phyloP scores from a whole-genome alignment of 1,284 basidiomycete species.

The Salmacisia buchloeana region DNA sequence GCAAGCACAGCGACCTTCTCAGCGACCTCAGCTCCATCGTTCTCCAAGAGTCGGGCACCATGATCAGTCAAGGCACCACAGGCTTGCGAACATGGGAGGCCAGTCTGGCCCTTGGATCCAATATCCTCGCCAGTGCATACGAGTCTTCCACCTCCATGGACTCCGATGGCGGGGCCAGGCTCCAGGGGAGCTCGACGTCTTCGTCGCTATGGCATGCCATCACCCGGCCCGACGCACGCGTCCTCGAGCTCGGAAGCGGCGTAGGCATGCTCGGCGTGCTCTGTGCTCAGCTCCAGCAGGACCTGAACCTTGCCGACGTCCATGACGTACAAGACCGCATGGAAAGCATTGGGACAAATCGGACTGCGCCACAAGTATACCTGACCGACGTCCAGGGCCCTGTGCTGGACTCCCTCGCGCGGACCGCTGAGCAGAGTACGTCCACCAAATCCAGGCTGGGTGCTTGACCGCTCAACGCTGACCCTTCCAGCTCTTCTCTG shows the following conservation, averaged over 20 bases:
- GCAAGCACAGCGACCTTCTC: constrained; percentile 12
- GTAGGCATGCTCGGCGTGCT: constrained; percentile 22
- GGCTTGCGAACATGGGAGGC: constrained; percentile 33
- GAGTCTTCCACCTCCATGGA: not conserved
- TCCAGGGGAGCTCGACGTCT: too few species aligned
- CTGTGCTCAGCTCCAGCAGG: constrained; percentile 10
- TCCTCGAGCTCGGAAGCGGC: constrained; percentile 29
- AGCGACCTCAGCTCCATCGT: constrained; percentile 15
- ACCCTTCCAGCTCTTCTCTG: too few species aligned
- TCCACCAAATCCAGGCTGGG: not conserved
- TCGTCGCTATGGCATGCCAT: not conserved
- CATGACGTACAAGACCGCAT: not conserved
- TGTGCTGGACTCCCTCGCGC: constrained; percentile 15
- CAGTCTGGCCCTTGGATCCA: constrained; percentile 20
- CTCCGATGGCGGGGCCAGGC: too few species aligned
- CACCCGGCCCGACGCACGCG: not conserved
- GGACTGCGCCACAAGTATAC: not conserved
- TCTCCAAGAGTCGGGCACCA: constrained; percentile 23
- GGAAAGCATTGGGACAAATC: not conserved
- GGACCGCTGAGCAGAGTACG: constrained; percentile 16
- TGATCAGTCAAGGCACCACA: constrained; percentile 28
- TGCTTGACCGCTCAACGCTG: not conserved
- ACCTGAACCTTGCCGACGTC: not conserved
- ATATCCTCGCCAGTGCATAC: constrained; percentile 18
- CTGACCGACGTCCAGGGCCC: constrained; percentile 22